Evolutionary conservation across 225 moss, liverwort and hornwort genomes (phyloP).

Genomic region (Rhytidiadelphus loreus): DNA sequence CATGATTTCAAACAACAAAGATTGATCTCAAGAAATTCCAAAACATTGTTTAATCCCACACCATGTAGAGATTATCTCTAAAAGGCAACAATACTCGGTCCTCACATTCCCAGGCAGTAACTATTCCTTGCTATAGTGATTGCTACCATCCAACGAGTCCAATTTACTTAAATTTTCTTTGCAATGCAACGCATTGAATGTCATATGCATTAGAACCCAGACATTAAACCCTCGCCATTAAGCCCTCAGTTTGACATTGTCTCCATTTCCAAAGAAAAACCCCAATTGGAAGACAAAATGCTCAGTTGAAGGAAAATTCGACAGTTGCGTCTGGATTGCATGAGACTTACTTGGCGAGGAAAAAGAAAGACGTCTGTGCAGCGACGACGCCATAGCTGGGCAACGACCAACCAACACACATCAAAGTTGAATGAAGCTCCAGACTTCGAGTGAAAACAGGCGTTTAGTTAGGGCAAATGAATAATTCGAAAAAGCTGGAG

Average conservation of each 20-base stretch:
- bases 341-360: not conserved
- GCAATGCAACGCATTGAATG: not conserved
- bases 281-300: not conserved
- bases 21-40: not conserved
- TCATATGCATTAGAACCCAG: not conserved
- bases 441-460: not conserved
- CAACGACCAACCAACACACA: not conserved
- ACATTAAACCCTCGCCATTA: not conserved
- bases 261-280: not conserved
- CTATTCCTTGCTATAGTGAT: not conserved
- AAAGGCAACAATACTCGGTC: not conserved
- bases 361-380: not conserved
- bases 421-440: not conserved
- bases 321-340: not conserved
- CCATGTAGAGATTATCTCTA: not conserved
- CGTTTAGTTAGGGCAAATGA: not conserved
- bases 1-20: not conserved
- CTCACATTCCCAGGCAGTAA: not conserved
- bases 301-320: not conserved
- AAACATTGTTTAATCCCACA: not conserved
- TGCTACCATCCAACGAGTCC: not conserved
- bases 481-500: not conserved
- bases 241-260: not conserved
- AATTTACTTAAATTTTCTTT: not conserved
- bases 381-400: constrained; percentile 20